Percentiles rank a stretch among this genome's conserved stretches.
phyloP scores from a whole-genome alignment of 306 rosid genomes.

The Begonia fuchsioides region DNA sequence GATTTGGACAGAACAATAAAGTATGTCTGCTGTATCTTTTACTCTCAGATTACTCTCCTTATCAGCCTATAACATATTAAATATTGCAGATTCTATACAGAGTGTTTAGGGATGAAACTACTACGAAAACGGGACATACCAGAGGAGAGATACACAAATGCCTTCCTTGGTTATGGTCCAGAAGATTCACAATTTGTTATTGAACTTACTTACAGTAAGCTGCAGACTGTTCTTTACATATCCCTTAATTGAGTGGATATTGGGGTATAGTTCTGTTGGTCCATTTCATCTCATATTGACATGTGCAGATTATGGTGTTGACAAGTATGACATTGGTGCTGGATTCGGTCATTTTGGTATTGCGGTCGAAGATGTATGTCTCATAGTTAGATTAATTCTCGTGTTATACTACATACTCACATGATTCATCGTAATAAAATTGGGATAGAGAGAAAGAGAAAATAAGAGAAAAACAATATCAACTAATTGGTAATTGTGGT shows the following conservation, averaged over 20 bases:
- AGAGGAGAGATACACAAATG: conserved; percentile 73
- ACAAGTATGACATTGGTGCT: conserved; percentile 63
- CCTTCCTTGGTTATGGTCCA: conserved; percentile 80
- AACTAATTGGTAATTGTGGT: too few relatives aligned
- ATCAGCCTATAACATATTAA: conserved; percentile 11
- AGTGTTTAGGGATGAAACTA: conserved; percentile 80
- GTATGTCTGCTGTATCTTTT: conserved; percentile 19
- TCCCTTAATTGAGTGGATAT: background rate
- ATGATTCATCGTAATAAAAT: too few relatives aligned
- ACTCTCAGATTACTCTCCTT: background rate
- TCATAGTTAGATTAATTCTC: too few relatives aligned
- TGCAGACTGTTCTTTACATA: background rate
- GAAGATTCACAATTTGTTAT: conserved; percentile 77
- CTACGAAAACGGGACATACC: conserved; percentile 75
- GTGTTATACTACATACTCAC: too few relatives aligned
- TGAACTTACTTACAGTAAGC: conserved; percentile 82
- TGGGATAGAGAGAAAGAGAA: too few relatives aligned
- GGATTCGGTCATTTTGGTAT: conserved; percentile 80
- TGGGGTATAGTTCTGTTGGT: background rate
- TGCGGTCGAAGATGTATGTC: conserved; percentile 89
- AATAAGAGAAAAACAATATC: too few relatives aligned
- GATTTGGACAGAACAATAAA: conserved; percentile 80
- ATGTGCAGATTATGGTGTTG: conserved; percentile 71
- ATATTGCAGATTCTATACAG: conserved; percentile 63
- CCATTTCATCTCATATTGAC: conserved; percentile 10